These are phyloP conservation scores for Paramecium pentaurelia DNA, from an alignment of 73 alveolate species.

Conservation along the genomic window DNA sequence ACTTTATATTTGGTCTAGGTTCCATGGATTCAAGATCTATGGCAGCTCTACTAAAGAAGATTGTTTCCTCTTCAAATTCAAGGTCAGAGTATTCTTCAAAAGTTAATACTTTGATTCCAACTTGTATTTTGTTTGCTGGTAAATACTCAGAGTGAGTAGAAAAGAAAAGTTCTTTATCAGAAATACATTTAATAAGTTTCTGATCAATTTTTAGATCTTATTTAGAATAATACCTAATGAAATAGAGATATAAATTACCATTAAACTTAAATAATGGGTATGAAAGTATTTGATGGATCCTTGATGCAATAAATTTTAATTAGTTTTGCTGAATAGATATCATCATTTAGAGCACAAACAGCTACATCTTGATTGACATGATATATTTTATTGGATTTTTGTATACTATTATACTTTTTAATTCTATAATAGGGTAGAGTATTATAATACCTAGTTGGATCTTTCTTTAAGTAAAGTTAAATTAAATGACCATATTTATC, in stretches of 20 bases:
- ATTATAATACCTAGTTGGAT: background rate
- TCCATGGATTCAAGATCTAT: slow-evolving; percentile 69
- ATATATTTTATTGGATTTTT: background rate
- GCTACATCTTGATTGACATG: background rate
- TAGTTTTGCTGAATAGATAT: slow-evolving; percentile 16
- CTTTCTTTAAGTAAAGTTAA: background rate
- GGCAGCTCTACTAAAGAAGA: slow-evolving; percentile 81
- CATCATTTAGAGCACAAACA: slow-evolving; percentile 36
- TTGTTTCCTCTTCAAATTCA: slow-evolving; percentile 72
- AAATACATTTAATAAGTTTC: slow-evolving; percentile 68
- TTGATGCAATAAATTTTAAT: background rate
- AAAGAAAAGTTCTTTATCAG: slow-evolving; percentile 88
- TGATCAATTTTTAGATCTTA: slow-evolving; percentile 75
- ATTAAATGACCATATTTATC: slow-evolving; percentile 11
- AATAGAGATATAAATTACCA: slow-evolving; percentile 65
- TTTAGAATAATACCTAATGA: slow-evolving; percentile 71
- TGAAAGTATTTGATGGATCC: background rate
- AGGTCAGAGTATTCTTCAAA: slow-evolving; percentile 83
- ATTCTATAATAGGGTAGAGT: background rate
- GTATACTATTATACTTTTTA: background rate
- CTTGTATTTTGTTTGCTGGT: slow-evolving; percentile 77
- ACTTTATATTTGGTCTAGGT: slow-evolving; percentile 79
- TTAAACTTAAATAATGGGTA: slow-evolving; percentile 79
- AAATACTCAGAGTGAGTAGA: slow-evolving; percentile 84
- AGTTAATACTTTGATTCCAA: slow-evolving; percentile 72